Evolutionary conservation across 441 rosid genomes (phyloP), one percentile per base, ranked within the genome.

Genomic region (Populus hybrid): DNA sequence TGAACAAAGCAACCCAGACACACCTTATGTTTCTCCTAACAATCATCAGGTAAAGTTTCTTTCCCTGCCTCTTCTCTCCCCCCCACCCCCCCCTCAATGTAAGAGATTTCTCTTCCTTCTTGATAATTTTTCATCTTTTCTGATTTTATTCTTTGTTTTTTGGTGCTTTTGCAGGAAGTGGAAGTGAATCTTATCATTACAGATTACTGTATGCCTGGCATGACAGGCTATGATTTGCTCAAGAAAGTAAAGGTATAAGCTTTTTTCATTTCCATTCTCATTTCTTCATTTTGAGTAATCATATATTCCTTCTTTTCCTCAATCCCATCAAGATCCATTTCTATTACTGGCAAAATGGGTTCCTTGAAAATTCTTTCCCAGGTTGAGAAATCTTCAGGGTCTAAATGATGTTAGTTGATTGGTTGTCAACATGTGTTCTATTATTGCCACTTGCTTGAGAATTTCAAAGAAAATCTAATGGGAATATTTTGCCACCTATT

Each of bases 141-240:
- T 69, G 69, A 40, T 11, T 20, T 53, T 69, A 65, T 72, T 68
- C 14, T 28, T 68, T 74, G 65, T 79, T 71, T 24, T 21, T 75
- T 67, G 68, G 8, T 36, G 70, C 23, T 67, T 23, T 75, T 38
- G n/a, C 87, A 92, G 94, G 90, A 87, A 61, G 80, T 87, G 38
- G 84, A 82, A 68, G 91, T 93, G 35, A 89, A 88, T 86, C 83
- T 93, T 81, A 87, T 93, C 45, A 90, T 93, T 65, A 91, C 98
- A 64, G 98, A 93, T 86, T 93, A 93, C 74, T 90, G 92, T 75
- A 93, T 93, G 97, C 97, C 97, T 29, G 97, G 93, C 73, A 91
- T 93, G 93, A 91, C 94, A 7, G 97, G 97, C 76, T 90, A 91
- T 85, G 97, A 93, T 84, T 90, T 93, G 40, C 89, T 93, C 6